phyloP scores from a whole-genome alignment of 306 rosid species.

The Cyamopsis tetragonoloba region DNA sequence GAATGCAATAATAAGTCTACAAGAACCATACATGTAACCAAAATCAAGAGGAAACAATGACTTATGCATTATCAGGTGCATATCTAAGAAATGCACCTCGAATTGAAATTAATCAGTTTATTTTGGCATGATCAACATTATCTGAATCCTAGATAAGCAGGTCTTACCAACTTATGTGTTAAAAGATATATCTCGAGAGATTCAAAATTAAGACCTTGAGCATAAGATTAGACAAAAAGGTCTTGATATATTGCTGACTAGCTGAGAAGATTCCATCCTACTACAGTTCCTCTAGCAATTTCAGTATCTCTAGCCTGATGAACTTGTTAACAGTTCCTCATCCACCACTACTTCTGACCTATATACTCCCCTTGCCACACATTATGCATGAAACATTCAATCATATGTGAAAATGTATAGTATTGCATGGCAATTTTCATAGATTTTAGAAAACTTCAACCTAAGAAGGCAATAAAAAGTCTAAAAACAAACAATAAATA shows the following conservation, averaged over 20 bases:
- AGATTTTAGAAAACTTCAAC: neutral
- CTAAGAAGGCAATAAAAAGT: neutral
- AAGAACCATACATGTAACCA: conserved; percentile 9
- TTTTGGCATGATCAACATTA: neutral
- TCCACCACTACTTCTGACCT: neutral
- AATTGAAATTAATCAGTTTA: conserved; percentile 11
- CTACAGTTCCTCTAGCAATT: neutral
- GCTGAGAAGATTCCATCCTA: conserved; percentile 1
- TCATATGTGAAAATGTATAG: conserved; percentile 1
- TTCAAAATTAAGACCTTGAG: neutral
- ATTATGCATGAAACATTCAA: conserved; percentile 19
- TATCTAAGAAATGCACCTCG: neutral
- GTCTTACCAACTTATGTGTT: neutral
- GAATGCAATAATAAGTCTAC: conserved; percentile 35
- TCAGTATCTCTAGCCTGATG: conserved; percentile 12
- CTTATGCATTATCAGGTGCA: conserved; percentile 5
- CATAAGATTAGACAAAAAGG: conserved; percentile 16
- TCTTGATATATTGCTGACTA: conserved; percentile 10
- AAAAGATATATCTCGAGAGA: neutral
- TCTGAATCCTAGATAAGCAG: neutral
- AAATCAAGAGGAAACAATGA: neutral
- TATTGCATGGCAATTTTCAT: neutral
- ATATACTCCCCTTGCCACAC: neutral
- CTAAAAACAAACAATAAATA: neutral
- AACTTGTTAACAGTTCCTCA: conserved; percentile 7